Percentiles rank a stretch among this genome's conserved stretches.
phyloP scores from a whole-genome alignment of 129 eudicot species.

The Pseudognaphalium luteoalbum region DNA sequence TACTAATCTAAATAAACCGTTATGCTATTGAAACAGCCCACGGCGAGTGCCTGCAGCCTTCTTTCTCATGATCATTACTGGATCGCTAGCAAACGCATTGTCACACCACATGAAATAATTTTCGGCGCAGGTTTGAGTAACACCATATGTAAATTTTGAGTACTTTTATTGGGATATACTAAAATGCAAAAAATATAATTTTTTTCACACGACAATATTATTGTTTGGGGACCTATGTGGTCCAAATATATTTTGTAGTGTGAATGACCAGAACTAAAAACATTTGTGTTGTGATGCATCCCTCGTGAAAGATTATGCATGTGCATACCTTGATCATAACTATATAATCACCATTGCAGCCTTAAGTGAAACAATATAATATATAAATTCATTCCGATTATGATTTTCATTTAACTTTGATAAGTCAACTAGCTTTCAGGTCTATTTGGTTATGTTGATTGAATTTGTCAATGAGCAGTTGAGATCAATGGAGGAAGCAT shows the following conservation, averaged over 20 bases:
- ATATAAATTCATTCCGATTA: background rate
- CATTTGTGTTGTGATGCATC: too few species aligned
- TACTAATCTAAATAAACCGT: background rate
- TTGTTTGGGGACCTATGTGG: background rate
- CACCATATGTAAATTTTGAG: background rate
- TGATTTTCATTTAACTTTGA: background rate
- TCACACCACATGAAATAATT: conserved; percentile 64
- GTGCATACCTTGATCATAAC: background rate
- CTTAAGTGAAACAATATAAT: background rate
- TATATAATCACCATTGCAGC: background rate
- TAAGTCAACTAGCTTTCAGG: background rate
- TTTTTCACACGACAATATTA: background rate
- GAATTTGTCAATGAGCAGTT: conserved; percentile 58
- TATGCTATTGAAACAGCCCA: conserved; percentile 40
- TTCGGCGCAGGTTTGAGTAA: conserved; percentile 81
- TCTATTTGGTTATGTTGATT: conserved; percentile 10
- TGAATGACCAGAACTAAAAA: background rate
- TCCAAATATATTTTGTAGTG: background rate
- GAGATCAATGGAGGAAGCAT: conserved; percentile 82
- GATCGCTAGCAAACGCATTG: conserved; percentile 91
- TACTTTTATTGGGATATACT: background rate
- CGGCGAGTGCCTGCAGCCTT: conserved; percentile 64
- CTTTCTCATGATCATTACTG: conserved; percentile 64
- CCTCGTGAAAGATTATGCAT: too few species aligned
- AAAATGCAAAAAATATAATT: background rate